These are phyloP conservation scores for Wallacemonas sp. DNA, from an alignment of 208 protist species.

Conservation along the genomic window DNA sequence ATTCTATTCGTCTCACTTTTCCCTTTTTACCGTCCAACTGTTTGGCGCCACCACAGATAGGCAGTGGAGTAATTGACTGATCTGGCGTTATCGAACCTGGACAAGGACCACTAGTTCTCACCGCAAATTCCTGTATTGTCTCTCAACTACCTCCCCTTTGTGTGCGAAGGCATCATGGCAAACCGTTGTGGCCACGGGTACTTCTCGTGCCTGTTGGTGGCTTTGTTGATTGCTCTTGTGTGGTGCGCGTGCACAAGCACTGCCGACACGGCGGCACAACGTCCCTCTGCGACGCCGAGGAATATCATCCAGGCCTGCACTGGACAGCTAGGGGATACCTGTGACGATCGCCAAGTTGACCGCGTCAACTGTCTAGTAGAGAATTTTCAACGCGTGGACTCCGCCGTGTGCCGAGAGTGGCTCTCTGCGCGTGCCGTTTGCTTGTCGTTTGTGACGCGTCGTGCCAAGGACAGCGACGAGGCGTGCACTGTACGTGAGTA, in stretches of 20 bases:
- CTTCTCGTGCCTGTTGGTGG: too few relatives aligned
- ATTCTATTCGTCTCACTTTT: too few relatives aligned
- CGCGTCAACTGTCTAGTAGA: conserved; percentile 20
- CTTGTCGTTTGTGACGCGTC: conserved; percentile 8
- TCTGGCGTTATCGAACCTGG: too few relatives aligned
- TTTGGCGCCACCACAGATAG: too few relatives aligned
- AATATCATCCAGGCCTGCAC: conserved; percentile 34
- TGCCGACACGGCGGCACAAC: too few relatives aligned
- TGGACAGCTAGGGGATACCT: conserved; percentile 22
- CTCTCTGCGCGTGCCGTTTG: conserved; percentile 27
- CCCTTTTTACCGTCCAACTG: too few relatives aligned
- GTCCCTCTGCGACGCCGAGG: background rate
- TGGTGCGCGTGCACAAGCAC: background rate
- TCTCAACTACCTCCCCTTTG: too few relatives aligned
- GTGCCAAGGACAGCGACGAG: background rate
- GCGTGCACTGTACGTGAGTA: conserved; percentile 1
- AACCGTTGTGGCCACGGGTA: too few relatives aligned
- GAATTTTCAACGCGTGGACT: conserved; percentile 8
- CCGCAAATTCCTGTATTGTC: too few relatives aligned
- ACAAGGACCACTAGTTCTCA: too few relatives aligned
- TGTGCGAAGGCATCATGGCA: too few relatives aligned
- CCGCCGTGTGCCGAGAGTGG: conserved; percentile 32
- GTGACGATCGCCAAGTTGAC: background rate
- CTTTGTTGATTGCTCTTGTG: background rate
- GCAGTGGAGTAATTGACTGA: too few relatives aligned